Evolutionary conservation across 768 basidiomycete species (phyloP), one percentile per base, ranked within the genome.

Genomic region (Brasilioporus rufonigricans): DNA sequence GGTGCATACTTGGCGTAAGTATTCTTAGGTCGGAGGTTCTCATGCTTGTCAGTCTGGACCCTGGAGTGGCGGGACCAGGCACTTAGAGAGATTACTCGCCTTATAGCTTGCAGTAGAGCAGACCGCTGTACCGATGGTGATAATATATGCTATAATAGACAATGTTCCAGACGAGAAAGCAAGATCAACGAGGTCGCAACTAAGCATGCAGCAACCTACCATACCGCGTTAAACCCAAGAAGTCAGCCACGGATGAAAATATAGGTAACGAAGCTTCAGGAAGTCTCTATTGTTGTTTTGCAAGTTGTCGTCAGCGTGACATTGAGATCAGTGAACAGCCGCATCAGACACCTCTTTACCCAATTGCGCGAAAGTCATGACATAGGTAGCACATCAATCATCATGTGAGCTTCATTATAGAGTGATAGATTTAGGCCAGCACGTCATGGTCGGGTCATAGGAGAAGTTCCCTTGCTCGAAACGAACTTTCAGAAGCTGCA

Each of bases 201-300:
- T 35, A 29, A 33, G 29, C 36, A 48, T 31, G 44, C 55, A 56
- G 21, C 29, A 50, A 19, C 55, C 23, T 19, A 46, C 40, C 36
- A 41, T 41, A 53, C 67, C 66, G 59, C 65, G 66, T 23, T 59
- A 55, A 48, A 31, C 46, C 56, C 61, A 59, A 56, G 60, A 65
- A 56, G 45, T 45, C 29, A 44, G 44, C 46, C 32, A 35, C 19
- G 31, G 50, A 39, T 44, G 56, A 55, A 53, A 48, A 65, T 53
- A 51, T 57, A 64, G 51, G 32, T 39, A 35, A 47, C 43, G 26
- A 31, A 24, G 14, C 40, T 12, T 23, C 41, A 18, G 16, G 41
- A 45, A 35, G 45, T 39, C 48, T 21, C 48, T 19, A 19, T 27
- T 18, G 41, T 21, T 32, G 36, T 35, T 32, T 53, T n/a, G n/a